Conservation (phyloP, 441 rosid genomes). For the Gossypium davidsonii region DNA sequence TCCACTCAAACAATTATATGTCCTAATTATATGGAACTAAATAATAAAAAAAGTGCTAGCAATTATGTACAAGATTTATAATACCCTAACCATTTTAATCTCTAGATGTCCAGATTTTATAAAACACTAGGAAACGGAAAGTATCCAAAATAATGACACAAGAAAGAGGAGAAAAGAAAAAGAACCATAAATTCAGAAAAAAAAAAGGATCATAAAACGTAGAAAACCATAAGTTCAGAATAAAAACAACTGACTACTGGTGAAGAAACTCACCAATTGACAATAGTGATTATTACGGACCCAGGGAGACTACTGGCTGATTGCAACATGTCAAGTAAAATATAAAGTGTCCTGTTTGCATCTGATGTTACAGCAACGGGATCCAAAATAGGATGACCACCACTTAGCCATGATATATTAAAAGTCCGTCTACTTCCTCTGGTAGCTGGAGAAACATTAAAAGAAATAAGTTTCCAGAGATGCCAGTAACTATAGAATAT, state of each 20-base stretch:
- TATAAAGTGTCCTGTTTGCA: conserved; percentile 57
- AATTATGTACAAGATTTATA: neutral
- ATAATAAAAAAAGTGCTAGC: neutral
- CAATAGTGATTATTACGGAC: conserved; percentile 53
- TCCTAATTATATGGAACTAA: neutral
- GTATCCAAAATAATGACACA: neutral
- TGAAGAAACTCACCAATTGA: conserved; percentile 75
- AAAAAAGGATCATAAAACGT: neutral
- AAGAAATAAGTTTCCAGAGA: neutral
- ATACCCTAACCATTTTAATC: neutral
- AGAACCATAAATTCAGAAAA: neutral
- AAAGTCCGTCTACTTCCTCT: conserved; percentile 60
- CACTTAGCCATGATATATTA: conserved; percentile 74
- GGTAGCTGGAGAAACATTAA: conserved; percentile 24
- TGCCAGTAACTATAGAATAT: conserved; percentile 1
- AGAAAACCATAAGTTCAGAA: neutral
- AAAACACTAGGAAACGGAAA: neutral
- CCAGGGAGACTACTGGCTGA: conserved; percentile 63
- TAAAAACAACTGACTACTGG: conserved; percentile 10
- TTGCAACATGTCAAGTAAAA: conserved; percentile 60
- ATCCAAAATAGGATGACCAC: conserved; percentile 75
- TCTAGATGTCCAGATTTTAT: neutral
- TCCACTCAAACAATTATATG: neutral
- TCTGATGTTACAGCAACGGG: conserved; percentile 62
- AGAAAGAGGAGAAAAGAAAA: neutral